Percentiles rank a stretch among this genome's conserved stretches.
These are phyloP conservation scores for Arthrobotrys sinensis DNA, from an alignment of 2,329 filamentous ascomycete species.

Conservation along the genomic window DNA sequence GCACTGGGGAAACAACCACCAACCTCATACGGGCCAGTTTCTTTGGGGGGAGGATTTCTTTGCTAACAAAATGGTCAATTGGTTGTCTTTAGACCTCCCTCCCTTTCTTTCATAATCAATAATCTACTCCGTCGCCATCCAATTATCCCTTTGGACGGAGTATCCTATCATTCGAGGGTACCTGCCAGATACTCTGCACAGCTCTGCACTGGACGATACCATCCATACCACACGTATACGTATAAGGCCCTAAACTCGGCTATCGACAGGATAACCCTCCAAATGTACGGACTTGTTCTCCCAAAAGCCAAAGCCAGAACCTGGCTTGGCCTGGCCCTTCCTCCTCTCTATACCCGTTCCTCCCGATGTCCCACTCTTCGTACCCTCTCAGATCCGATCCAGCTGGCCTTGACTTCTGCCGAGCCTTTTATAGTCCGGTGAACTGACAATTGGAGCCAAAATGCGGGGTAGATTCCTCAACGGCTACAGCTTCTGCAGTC, in stretches of 20 bases:
- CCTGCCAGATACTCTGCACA: too few relatives aligned
- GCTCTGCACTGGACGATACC: too few relatives aligned
- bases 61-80: conserved; percentile 58
- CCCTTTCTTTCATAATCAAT: conserved; percentile 40
- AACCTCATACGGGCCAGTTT: conserved; percentile 23
- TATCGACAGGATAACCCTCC: conserved; percentile 24
- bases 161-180: not conserved
- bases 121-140: conserved; percentile 29
- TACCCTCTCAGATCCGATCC: conserved; percentile 24
- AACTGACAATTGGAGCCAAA: conserved; percentile 61
- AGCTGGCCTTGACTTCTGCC: conserved; percentile 19
- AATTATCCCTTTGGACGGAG: conserved; percentile 17
- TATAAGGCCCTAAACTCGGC: too few relatives aligned
- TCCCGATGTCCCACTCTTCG: conserved; percentile 13
- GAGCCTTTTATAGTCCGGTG: conserved; percentile 30
- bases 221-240: too few relatives aligned
- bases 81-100: conserved; percentile 46
- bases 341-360: conserved; percentile 16
- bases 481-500: conserved; percentile 33
- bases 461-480: conserved; percentile 58
- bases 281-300: conserved; percentile 25
- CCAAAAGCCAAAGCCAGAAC: not conserved
- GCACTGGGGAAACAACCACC: conserved; percentile 23
- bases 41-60: conserved; percentile 33
- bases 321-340: too few relatives aligned